Evolutionary conservation across 495 filamentous ascomycete genomes (phyloP), one percentile per base, ranked within the genome.

Genomic region (Neurospora terricola): DNA sequence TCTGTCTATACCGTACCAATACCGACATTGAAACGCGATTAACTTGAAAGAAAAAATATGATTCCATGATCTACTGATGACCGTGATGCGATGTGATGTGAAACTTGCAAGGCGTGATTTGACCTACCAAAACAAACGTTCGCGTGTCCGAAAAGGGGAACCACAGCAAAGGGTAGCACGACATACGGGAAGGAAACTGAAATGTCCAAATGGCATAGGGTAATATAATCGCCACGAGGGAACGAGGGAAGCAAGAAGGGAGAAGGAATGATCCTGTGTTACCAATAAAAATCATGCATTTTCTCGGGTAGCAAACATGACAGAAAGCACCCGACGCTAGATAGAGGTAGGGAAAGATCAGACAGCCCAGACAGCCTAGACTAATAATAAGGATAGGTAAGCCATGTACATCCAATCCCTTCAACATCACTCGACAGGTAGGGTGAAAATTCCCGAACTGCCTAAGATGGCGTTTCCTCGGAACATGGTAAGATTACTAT

Each of bases 41-140:
- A 16, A 71, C n/a, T 71, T 71, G 16, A 39, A 71, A 71, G 37
- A 70, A 70, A 71, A 71, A 40, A 71, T 8, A 34, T 34, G 54
- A 66, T 30, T 66, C 12, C 27, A 66, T 34, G 27, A 66, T 66
- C 27, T 66, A 66, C 14, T 36, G 54, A 36, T 30, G 12, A 66
- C 54, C 54, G 54, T 66, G 54, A 66, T 34, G 14, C 14, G 5
- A 34, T 34, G 5, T 23, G 45, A 59, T 66, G 14, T 34, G 27
- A 34, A 66, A 34, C 27, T 36, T 66, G 14, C 27, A 8, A 45
- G 54, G 23, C 54, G 27, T 66, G 34, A 66, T 62, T 62, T 30
- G 54, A 34, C 27, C 12, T 66, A 66, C 54, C 54, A 66, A 34
- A 23, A 34, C 54, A 36, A 66, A 66, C 27, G 54, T 30, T 12